Conservation (phyloP, 2,329 filamentous ascomycete genomes). For the Coniochaeta prunicola region DNA sequence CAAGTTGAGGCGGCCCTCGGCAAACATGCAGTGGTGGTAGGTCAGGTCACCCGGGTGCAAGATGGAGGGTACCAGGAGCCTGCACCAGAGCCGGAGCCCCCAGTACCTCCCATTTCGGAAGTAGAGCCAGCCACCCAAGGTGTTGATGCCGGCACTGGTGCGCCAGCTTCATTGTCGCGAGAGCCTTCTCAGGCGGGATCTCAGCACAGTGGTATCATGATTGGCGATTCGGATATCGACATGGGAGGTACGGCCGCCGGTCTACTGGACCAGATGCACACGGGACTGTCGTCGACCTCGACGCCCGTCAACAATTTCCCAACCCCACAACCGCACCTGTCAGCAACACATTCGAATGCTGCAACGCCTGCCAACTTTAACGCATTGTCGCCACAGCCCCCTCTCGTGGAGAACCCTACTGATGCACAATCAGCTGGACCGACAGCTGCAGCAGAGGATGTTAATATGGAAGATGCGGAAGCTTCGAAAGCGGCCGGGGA, state of each 20-base stretch:
- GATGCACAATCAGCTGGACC: constrained; percentile 16
- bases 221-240: constrained; percentile 55
- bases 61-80: constrained; percentile 69
- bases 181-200: constrained; percentile 49
- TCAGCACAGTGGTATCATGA: constrained; percentile 46
- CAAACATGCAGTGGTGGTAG: constrained; percentile 56
- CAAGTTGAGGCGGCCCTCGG: constrained; percentile 68
- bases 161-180: constrained; percentile 32
- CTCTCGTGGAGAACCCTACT: constrained; percentile 13
- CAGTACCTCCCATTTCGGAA: constrained; percentile 20
- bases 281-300: constrained; percentile 49
- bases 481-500: constrained; percentile 19
- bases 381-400: constrained; percentile 35
- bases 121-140: constrained; percentile 7
- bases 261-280: constrained; percentile 63
- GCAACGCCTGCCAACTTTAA: constrained; percentile 48
- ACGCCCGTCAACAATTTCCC: constrained; percentile 55
- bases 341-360: constrained; percentile 46
- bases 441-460: constrained; percentile 21
- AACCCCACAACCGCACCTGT: constrained; percentile 53
- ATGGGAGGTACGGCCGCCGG: constrained; percentile 59
- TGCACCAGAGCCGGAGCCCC: constrained; percentile 33
- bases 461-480: constrained; percentile 42
- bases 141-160: constrained; percentile 13
- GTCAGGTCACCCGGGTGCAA: constrained; percentile 63